Evolutionary conservation across 2,329 filamentous ascomycete species (phyloP).

Genomic region (Claviceps digitariae): DNA sequence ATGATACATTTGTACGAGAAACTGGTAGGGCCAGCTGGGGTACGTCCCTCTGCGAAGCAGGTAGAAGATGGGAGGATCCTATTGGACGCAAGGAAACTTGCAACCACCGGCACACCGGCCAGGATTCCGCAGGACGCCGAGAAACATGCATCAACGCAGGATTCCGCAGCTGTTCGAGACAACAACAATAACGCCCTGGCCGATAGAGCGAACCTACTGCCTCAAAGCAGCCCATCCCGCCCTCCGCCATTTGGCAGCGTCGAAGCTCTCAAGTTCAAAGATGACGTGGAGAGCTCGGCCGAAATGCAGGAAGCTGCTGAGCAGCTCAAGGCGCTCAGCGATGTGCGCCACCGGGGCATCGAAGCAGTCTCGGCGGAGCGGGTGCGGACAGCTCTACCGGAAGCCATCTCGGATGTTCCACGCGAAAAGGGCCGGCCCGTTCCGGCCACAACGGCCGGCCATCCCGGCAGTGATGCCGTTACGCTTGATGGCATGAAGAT

Average conservation of each 20-base stretch:
- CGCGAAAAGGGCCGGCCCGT: constrained; percentile 10
- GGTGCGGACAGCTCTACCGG: constrained; percentile 25
- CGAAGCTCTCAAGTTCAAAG: constrained; percentile 18
- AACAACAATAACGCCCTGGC: constrained; percentile 10
- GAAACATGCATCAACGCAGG: constrained; percentile 13
- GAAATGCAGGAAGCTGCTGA: constrained; percentile 58
- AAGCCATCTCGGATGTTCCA: constrained; percentile 21
- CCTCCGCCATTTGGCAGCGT: constrained; percentile 8
- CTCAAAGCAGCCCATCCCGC: constrained; percentile 17
- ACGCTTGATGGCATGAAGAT: constrained; percentile 13
- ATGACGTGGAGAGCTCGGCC: constrained; percentile 43
- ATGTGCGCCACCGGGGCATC: constrained; percentile 43
- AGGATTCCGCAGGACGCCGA: constrained; percentile 17
- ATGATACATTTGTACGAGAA: constrained; percentile 51
- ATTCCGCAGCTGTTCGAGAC: constrained; percentile 13
- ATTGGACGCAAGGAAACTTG: constrained; percentile 36
- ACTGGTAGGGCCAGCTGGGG: constrained; percentile 34
- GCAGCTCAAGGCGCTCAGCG: constrained; percentile 51
- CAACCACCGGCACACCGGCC: constrained; percentile 22
- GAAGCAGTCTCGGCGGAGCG: constrained; percentile 21
- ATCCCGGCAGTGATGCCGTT: constrained; percentile 14
- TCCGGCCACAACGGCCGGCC: constrained; percentile 20
- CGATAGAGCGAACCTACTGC: constrained; percentile 13
- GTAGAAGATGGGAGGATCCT: constrained; percentile 44
- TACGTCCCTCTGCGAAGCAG: constrained; percentile 35